Evolutionary conservation across 164 flowering plant species (phyloP).

Genomic region (Annona cherimola): DNA sequence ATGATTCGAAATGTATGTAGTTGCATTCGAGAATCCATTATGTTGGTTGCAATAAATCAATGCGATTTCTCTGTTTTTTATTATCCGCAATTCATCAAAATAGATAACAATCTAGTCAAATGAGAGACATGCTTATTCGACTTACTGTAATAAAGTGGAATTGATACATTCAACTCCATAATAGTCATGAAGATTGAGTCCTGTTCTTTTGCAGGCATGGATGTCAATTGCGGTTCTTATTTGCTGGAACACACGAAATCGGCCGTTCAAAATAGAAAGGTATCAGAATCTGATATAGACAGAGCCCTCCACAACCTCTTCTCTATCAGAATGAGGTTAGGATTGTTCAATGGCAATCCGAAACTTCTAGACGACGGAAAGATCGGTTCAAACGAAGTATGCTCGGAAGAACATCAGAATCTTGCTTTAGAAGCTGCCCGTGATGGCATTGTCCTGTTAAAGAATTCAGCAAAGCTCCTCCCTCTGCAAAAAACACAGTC

Average conservation of each 20-base stretch:
- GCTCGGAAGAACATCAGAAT: constrained; percentile 43
- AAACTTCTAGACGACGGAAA: constrained; percentile 32
- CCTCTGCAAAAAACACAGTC: constrained; percentile 40
- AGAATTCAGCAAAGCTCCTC: constrained; percentile 50
- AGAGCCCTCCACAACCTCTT: constrained; percentile 77
- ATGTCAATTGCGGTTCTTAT: constrained; percentile 73
- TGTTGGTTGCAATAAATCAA: background rate
- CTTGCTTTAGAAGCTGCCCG: constrained; percentile 67
- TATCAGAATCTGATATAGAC: constrained; percentile 42
- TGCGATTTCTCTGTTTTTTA: background rate
- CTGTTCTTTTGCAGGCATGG: constrained; percentile 56
- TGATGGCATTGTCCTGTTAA: constrained; percentile 59
- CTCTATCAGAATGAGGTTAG: constrained; percentile 70
- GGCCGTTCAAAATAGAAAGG: constrained; percentile 49
- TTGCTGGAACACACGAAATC: constrained; percentile 50
- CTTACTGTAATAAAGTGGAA: background rate
- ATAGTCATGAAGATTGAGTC: background rate
- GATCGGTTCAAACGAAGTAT: constrained; percentile 36
- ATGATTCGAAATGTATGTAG: background rate
- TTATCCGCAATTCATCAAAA: background rate
- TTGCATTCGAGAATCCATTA: background rate
- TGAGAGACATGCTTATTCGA: background rate
- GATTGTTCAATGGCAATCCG: constrained; percentile 72
- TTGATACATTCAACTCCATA: background rate
- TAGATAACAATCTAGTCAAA: background rate